phyloP scores from a whole-genome alignment of 345 rosid species.

The Eucalyptus victrix region DNA sequence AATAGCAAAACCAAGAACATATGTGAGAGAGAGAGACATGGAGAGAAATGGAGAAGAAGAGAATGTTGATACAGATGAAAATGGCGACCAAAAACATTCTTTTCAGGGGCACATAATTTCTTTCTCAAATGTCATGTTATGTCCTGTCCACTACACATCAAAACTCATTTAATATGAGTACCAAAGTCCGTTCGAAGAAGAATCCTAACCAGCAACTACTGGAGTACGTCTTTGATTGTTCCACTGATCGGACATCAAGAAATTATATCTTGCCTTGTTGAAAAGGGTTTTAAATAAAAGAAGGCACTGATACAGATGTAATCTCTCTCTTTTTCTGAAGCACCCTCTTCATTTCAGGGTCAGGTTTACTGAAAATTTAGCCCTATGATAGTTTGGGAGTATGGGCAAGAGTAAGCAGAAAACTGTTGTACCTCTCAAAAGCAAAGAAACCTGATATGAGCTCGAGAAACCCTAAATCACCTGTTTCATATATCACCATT shows the following conservation, averaged over 20 bases:
- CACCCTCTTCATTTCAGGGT: neutral
- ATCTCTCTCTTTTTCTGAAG: neutral
- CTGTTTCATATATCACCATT: neutral
- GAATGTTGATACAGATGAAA: neutral
- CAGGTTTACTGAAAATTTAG: neutral
- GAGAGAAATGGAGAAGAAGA: neutral
- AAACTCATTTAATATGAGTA: neutral
- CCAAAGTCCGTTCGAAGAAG: neutral
- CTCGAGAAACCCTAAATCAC: neutral
- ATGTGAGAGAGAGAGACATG: neutral
- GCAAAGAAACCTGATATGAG: neutral
- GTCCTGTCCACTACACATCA: neutral
- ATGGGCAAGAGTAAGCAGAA: neutral
- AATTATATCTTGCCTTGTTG: neutral
- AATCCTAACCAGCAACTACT: neutral
- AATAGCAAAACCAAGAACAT: neutral
- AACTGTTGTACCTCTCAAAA: neutral
- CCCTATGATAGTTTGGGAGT: neutral
- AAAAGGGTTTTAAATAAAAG: neutral
- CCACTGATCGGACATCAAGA: neutral
- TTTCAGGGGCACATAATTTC: neutral
- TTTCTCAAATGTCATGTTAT: neutral
- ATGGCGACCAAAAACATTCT: neutral
- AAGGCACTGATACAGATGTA: neutral
- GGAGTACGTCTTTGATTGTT: neutral